Evolutionary conservation across 208 protist species (phyloP).

Genomic region (Trypanosoma theileri): DNA sequence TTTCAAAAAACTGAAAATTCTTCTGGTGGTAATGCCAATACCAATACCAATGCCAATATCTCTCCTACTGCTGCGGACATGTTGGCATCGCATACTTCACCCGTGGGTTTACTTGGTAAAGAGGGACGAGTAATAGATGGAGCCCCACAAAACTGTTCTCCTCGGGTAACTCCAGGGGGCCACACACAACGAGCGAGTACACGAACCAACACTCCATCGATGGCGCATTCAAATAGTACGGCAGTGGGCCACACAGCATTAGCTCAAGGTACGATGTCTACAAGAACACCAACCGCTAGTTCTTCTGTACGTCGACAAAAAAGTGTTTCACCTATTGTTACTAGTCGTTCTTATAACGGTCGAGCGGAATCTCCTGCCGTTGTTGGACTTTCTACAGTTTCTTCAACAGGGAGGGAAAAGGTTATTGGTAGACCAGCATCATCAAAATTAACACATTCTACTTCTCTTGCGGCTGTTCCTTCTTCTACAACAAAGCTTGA

Average conservation of each 20-base stretch:
- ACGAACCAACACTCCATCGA: not conserved
- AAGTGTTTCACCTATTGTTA: not conserved
- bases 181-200: not conserved
- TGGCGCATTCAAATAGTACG: not conserved
- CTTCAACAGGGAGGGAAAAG: not conserved
- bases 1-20: constrained; percentile 2
- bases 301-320: not conserved
- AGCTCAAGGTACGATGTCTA: not conserved
- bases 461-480: not conserved
- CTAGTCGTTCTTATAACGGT: not conserved
- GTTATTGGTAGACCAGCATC: not conserved
- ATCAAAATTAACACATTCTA: not conserved
- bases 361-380: not conserved
- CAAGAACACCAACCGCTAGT: not conserved
- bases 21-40: not conserved
- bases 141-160: not conserved
- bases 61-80: not conserved
- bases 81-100: not conserved
- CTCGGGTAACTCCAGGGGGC: not conserved
- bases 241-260: too few species aligned
- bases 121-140: not conserved
- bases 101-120: not conserved
- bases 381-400: not conserved
- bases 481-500: not conserved
- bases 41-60: not conserved